These are phyloP conservation scores for Colletotrichum endophyticum DNA, from an alignment of 2,329 filamentous ascomycete genomes.

Conservation along the genomic window DNA sequence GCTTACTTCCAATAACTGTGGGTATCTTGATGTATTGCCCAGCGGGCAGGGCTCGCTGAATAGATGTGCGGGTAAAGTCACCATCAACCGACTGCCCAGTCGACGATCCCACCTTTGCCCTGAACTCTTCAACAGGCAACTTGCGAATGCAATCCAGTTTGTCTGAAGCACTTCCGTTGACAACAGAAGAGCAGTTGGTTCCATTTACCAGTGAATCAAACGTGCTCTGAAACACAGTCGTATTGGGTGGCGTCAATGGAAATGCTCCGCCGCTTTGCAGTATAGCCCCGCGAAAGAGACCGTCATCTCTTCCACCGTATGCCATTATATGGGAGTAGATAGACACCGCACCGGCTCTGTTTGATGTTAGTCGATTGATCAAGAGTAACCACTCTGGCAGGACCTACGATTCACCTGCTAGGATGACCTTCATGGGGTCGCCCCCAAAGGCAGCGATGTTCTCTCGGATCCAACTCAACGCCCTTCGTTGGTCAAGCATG, in stretches of 20 bases:
- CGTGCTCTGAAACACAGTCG: constrained; percentile 37
- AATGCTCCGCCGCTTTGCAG: constrained; percentile 43
- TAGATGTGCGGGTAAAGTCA: constrained; percentile 41
- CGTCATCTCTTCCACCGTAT: constrained; percentile 56
- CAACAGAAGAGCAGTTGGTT: constrained; percentile 15
- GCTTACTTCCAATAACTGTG: constrained; percentile 57
- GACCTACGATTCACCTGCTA: constrained; percentile 49
- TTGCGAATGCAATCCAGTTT: constrained; percentile 32
- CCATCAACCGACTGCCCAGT: constrained; percentile 35
- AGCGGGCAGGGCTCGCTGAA: constrained; percentile 53
- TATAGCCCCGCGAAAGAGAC: constrained; percentile 58
- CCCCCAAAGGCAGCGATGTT: constrained; percentile 17
- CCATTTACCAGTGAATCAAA: constrained; percentile 7
- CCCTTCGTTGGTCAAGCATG: constrained; percentile 12
- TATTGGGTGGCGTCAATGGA: constrained; percentile 21
- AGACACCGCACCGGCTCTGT: neutral
- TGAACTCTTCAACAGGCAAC: constrained; percentile 33
- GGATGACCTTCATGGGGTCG: constrained; percentile 43
- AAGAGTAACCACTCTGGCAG: neutral
- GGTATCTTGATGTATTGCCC: constrained; percentile 68
- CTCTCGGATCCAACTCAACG: constrained; percentile 19
- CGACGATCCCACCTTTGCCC: constrained; percentile 28
- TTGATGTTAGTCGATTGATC: neutral
- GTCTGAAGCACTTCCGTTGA: constrained; percentile 8
- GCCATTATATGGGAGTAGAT: constrained; percentile 46